phyloP scores from a whole-genome alignment of 2,329 filamentous ascomycete genomes.

The Cercospora brassicicola region DNA sequence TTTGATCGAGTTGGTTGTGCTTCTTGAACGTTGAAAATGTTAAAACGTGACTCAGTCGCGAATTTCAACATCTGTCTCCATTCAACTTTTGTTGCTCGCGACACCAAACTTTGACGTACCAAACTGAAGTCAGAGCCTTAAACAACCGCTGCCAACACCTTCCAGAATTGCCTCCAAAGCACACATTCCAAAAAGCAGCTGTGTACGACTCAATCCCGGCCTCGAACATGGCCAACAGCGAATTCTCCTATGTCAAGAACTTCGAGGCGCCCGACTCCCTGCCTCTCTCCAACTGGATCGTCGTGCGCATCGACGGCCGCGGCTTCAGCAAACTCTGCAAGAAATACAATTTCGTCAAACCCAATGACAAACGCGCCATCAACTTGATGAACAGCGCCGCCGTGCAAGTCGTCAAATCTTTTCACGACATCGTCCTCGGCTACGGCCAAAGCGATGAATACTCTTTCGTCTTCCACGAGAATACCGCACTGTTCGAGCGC shows the following conservation, averaged over 20 bases:
- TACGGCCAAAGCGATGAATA: constrained; percentile 97
- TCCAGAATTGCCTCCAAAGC: neutral
- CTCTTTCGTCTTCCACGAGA: constrained; percentile 63
- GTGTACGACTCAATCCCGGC: neutral
- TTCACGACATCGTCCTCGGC: constrained; percentile 81
- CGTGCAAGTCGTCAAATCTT: constrained; percentile 75
- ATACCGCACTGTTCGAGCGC: constrained; percentile 79
- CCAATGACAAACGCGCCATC: constrained; percentile 83
- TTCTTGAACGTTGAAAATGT: neutral
- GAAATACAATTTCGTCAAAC: constrained; percentile 79
- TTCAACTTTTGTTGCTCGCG: neutral
- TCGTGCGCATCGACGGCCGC: constrained; percentile 88
- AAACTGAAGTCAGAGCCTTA: neutral
- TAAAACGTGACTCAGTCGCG: neutral
- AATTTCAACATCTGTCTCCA: neutral
- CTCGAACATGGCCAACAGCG: constrained; percentile 51
- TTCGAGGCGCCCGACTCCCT: constrained; percentile 83
- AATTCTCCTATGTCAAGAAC: constrained; percentile 84
- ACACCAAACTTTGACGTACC: neutral
- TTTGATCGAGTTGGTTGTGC: neutral
- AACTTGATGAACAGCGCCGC: constrained; percentile 94
- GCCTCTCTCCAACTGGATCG: constrained; percentile 91
- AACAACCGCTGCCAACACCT: neutral
- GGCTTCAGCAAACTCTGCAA: constrained; percentile 74
- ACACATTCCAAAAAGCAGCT: neutral